Evolutionary conservation across 1,284 basidiomycete genomes (phyloP).

Genomic region (Melampsora americana): DNA sequence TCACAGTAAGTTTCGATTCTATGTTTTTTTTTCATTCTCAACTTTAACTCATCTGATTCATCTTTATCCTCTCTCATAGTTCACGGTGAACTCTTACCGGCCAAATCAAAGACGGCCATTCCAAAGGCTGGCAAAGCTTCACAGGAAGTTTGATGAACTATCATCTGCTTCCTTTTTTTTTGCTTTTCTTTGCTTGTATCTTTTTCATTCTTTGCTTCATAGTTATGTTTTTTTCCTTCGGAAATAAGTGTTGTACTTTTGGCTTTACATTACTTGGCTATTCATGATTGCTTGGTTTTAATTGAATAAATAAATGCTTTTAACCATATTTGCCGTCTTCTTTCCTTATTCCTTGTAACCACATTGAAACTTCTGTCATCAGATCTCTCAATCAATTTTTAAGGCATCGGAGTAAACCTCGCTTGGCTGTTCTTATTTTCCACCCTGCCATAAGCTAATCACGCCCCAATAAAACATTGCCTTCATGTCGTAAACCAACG

Average conservation of each 20-base stretch:
- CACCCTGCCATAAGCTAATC: too few relatives aligned
- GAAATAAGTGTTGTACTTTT: conserved; percentile 1
- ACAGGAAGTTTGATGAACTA: conserved; percentile 25
- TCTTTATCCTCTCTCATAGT: neutral
- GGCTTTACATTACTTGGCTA: neutral
- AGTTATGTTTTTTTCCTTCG: neutral
- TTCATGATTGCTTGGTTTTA: too few relatives aligned
- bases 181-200: neutral
- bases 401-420: too few relatives aligned
- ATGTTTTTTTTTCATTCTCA: neutral
- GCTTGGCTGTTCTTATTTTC: too few relatives aligned
- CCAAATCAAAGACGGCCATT: conserved; percentile 28
- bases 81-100: conserved; percentile 39
- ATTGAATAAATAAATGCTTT: too few relatives aligned
- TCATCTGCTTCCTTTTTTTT: neutral
- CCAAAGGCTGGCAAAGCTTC: conserved; percentile 39
- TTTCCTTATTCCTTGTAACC: too few relatives aligned
- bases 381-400: too few relatives aligned
- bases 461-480: too few relatives aligned
- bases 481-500: too few relatives aligned
- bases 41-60: neutral
- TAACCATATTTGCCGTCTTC: too few relatives aligned
- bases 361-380: too few relatives aligned
- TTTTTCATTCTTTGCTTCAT: neutral
- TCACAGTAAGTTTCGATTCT: conserved; percentile 43